These are phyloP conservation scores for Pseudevernia furfuracea DNA, from an alignment of 495 filamentous ascomycete genomes.

Conservation along the genomic window DNA sequence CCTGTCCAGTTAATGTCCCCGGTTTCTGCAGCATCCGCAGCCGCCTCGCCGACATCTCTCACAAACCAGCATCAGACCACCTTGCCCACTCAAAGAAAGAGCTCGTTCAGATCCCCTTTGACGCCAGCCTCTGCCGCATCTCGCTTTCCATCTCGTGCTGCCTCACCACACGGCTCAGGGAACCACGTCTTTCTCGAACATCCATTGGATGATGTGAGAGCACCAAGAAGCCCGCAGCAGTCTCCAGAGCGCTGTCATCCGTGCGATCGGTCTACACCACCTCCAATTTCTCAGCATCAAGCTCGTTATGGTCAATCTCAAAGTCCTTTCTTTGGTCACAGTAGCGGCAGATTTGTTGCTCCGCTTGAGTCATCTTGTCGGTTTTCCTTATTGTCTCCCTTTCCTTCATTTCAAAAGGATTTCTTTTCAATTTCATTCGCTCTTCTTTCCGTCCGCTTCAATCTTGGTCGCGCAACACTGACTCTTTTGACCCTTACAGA, in stretches of 20 bases:
- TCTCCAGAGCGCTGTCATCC: constrained; percentile 3
- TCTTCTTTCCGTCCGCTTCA: not conserved
- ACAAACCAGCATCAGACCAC: constrained; percentile 15
- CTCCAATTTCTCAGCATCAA: constrained; percentile 24
- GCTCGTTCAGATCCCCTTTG: constrained; percentile 44
- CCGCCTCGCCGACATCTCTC: constrained; percentile 24
- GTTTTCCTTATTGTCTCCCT: constrained; percentile 43
- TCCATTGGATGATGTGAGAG: constrained; percentile 6
- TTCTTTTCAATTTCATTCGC: not conserved
- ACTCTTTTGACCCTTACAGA: constrained; percentile 35
- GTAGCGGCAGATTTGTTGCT: constrained; percentile 52
- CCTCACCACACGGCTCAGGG: constrained; percentile 8
- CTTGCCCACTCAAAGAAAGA: constrained; percentile 25
- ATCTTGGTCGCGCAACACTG: constrained; percentile 1
- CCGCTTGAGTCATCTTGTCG: constrained; percentile 55
- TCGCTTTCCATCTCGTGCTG: constrained; percentile 25
- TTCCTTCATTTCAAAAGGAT: constrained; percentile 16
- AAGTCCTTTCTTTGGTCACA: constrained; percentile 50
- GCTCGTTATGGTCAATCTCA: constrained; percentile 25
- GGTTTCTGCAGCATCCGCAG: constrained; percentile 24
- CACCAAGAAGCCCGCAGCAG: constrained; percentile 2
- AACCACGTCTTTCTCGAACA: not conserved
- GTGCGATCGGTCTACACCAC: not conserved
- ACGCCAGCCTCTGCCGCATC: constrained; percentile 44
- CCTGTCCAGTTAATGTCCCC: constrained; percentile 31